A percentile compares a stretch with the other conserved stretches of the same genome.
Evolutionary conservation across 768 basidiomycete genomes (phyloP).

Genomic region (Psilocybe cyanescens): DNA sequence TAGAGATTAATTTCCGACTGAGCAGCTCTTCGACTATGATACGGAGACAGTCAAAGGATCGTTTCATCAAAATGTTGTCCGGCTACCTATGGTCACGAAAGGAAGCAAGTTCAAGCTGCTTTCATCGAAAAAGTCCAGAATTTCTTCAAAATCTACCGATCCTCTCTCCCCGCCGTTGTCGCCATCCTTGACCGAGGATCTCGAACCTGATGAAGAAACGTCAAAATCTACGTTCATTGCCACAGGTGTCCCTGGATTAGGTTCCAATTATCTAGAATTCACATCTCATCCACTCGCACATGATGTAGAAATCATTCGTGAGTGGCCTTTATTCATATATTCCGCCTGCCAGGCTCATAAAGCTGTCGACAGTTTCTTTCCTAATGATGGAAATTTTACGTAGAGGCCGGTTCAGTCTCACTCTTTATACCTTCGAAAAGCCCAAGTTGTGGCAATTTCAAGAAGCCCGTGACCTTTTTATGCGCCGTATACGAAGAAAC

Average conservation of each 20-base stretch:
- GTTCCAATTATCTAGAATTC: conserved; percentile 64
- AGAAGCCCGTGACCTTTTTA: conserved; percentile 40
- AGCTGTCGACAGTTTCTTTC: conserved; percentile 50
- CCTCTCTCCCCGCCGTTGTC: conserved; percentile 18
- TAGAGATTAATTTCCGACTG: conserved; percentile 2
- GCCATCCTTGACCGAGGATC: conserved; percentile 28
- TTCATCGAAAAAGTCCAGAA: conserved; percentile 16
- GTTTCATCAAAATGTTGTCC: conserved; percentile 54
- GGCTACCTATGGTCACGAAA: conserved; percentile 38
- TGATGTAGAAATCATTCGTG: conserved; percentile 58
- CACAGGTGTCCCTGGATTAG: conserved; percentile 55
- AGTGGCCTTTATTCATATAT: conserved; percentile 18
- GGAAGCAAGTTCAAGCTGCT: conserved; percentile 24
- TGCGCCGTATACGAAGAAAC: conserved; percentile 41
- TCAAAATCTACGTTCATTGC: conserved; percentile 44
- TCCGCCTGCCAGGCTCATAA: conserved; percentile 10
- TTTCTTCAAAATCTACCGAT: conserved; percentile 19
- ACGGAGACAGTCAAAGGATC: conserved; percentile 51
- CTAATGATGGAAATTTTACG: conserved; percentile 69
- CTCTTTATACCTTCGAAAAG: conserved; percentile 50
- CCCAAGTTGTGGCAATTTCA: conserved; percentile 52
- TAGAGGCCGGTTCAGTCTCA: conserved; percentile 57
- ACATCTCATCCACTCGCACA: conserved; percentile 48
- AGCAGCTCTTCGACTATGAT: conserved; percentile 57
- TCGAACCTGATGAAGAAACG: conserved; percentile 8